phyloP scores from a whole-genome alignment of 805 yeast species.

The Ogataea chonburiensis region DNA sequence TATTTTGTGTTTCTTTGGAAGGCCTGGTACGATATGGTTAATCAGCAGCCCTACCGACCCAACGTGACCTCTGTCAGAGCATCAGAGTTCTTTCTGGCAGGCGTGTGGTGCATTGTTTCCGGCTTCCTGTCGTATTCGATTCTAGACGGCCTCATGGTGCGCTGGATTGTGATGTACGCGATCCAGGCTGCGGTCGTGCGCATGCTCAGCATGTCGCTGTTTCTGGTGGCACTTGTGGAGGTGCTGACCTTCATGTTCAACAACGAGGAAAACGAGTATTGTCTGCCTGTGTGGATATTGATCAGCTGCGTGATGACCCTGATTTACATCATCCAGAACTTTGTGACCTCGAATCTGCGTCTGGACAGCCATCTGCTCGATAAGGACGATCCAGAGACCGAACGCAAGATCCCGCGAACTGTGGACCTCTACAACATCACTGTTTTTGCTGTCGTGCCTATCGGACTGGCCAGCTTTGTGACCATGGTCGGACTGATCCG shows the following conservation, averaged over 20 bases:
- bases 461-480: conserved; percentile 89
- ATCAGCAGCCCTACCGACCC: conserved; percentile 24
- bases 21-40: conserved; percentile 28
- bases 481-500: conserved; percentile 86
- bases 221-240: conserved; percentile 69
- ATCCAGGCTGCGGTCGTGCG: conserved; percentile 85
- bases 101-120: conserved; percentile 90
- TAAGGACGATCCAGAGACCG: conserved; percentile 8
- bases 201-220: conserved; percentile 76
- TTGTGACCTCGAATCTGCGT: conserved; percentile 75
- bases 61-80: conserved; percentile 57
- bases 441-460: conserved; percentile 97
- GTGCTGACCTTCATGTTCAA: conserved; percentile 66
- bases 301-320: conserved; percentile 83
- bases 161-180: conserved; percentile 92
- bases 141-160: conserved; percentile 82
- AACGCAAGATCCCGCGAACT: conserved; percentile 51
- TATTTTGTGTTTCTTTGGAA: conserved; percentile 28
- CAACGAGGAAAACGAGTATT: conserved; percentile 57
- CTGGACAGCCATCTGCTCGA: conserved; percentile 31
- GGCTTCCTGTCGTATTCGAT: conserved; percentile 82
- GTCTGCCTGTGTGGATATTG: conserved; percentile 86
- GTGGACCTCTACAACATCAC: conserved; percentile 86
- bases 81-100: conserved; percentile 77
- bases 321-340: conserved; percentile 81